Base-by-base conservation (phyloP, 192 early-diverging fungal genomes). In the Chytriomyces hyalinus region DNA sequence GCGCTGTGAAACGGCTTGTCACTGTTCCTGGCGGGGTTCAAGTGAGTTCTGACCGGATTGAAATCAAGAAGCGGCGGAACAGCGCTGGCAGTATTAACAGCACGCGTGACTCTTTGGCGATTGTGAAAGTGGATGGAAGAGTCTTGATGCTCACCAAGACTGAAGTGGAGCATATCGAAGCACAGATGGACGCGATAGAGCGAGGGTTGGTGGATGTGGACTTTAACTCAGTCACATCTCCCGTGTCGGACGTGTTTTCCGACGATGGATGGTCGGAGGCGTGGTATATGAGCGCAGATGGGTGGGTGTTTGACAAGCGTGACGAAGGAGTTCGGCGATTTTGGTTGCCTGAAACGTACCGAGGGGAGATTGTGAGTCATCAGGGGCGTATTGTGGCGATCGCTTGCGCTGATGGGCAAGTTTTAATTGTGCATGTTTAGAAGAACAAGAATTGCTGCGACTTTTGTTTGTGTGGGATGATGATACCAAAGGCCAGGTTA, bases 371-470 rank as follows among this genome's bases (percentile, higher is more conserved):
- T 49, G 77, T 48, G 6, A 72, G 69, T 45, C 49, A 72, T 53
- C 70, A 78, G 44, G 70, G 53, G 10, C 13, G 77, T 6, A 78
- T 78, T 65, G 70, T 78, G 2, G 70, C 77, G 7, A 63, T 78
- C 47, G 77, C 59, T 15, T 36, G 70, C 24, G 49, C 53, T 2
- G 17, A 36, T 7, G 77, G 77, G 20, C 77, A 78, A 28, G 61
- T 78, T 6, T 46, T 78, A 46, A 73, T 78, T 57, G 61, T 78
- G 17, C 77, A 78, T 50, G 77, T 78, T 48, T 78, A 67, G 51
- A 65, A 36, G 4, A 36, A 36, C 36, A 36, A 36, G 36, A 36
- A 36, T 36, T 36, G 36, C 36, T 36, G 36, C 4, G 36, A 36
- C 36, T 36, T 36, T 36, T 36, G 36, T 36, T 36, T 36, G 36